Conservation (phyloP, 2,329 filamentous ascomycete species). For the Aspergillus novoparasiticus region DNA sequence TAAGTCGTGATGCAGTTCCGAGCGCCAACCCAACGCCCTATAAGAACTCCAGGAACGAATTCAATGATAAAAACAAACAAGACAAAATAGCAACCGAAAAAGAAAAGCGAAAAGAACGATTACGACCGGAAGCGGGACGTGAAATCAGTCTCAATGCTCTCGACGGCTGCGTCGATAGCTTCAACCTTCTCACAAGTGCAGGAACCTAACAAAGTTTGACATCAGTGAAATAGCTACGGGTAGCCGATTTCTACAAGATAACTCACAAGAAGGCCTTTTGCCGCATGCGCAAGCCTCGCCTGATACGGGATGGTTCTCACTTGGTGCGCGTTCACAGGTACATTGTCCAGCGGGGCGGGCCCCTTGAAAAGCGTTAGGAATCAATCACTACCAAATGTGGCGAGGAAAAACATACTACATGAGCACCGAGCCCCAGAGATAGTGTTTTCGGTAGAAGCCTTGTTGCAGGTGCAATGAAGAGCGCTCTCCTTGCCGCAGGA, state of each 20-base stretch:
- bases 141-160: slow-evolving; percentile 76
- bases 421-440: slow-evolving; percentile 75
- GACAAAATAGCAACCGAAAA: neutral
- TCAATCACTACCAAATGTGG: slow-evolving; percentile 7
- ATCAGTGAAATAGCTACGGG: slow-evolving; percentile 16
- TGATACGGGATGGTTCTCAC: slow-evolving; percentile 66
- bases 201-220: slow-evolving; percentile 50
- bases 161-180: slow-evolving; percentile 62
- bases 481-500: slow-evolving; percentile 89
- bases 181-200: slow-evolving; percentile 83
- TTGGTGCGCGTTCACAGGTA: slow-evolving; percentile 72
- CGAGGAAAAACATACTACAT: slow-evolving; percentile 60
- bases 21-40: slow-evolving; percentile 18
- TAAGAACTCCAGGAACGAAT: neutral
- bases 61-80: neutral
- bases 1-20: neutral
- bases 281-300: slow-evolving; percentile 77
- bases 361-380: slow-evolving; percentile 40
- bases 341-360: slow-evolving; percentile 77
- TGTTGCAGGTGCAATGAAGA: slow-evolving; percentile 82
- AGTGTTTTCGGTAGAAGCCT: slow-evolving; percentile 73
- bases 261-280: slow-evolving; percentile 65
- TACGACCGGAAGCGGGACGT: slow-evolving; percentile 60
- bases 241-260: neutral
- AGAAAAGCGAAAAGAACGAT: neutral